Conservation (phyloP, 495 filamentous ascomycete genomes). For the Penicillium fimorum region DNA sequence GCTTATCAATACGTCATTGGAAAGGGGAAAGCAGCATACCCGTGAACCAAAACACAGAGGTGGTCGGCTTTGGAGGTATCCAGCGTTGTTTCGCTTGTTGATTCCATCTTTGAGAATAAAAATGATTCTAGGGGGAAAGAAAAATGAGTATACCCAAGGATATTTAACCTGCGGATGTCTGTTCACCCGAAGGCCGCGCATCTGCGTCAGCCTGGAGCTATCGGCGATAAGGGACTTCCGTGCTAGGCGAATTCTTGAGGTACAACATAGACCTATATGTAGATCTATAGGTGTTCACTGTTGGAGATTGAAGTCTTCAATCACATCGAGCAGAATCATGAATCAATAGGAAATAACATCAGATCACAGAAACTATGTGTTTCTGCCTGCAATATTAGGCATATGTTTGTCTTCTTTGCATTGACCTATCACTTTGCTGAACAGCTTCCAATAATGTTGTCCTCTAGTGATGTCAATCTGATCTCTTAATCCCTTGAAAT, state of each 20-base stretch:
- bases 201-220: conserved; percentile 7
- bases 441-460: background rate
- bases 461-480: conserved; percentile 1
- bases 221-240: conserved; percentile 15
- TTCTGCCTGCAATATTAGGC: conserved; percentile 17
- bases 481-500: background rate
- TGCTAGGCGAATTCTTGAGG: background rate
- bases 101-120: background rate
- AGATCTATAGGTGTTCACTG: background rate
- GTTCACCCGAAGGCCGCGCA: conserved; percentile 9
- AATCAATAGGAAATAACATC: background rate
- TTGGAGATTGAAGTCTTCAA: background rate
- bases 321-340: background rate
- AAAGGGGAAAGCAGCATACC: conserved; percentile 55
- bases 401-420: conserved; percentile 20
- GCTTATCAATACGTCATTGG: conserved; percentile 5
- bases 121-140: background rate
- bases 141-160: background rate
- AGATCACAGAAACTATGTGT: background rate
- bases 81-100: conserved; percentile 5
- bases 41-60: conserved; percentile 93
- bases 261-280: background rate
- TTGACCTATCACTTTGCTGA: conserved; percentile 4
- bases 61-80: conserved; percentile 54
- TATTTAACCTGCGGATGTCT: background rate